Conservation (phyloP, 495 filamentous ascomycete species). For the Hypomontagnella monticulosa region DNA sequence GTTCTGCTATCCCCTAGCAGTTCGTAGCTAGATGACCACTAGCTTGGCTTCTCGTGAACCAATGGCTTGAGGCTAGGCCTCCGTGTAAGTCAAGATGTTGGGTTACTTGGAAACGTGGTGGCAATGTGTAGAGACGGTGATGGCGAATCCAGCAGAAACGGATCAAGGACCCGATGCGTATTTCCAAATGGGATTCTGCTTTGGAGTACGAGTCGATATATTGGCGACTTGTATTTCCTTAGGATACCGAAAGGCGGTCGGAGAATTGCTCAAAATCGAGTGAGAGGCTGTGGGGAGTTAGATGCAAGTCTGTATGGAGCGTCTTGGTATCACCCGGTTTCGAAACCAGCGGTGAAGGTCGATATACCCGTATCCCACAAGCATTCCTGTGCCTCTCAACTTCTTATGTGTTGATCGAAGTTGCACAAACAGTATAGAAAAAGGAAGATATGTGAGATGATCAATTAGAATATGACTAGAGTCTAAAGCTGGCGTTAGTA, state of each 20-base stretch:
- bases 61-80: slow-evolving; percentile 25
- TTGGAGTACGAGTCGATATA: slow-evolving; percentile 19
- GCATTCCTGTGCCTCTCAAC: slow-evolving; percentile 2
- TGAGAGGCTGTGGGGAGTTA: slow-evolving; percentile 6
- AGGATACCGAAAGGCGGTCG: slow-evolving; percentile 28
- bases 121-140: slow-evolving; percentile 11
- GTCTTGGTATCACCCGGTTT: slow-evolving; percentile 39
- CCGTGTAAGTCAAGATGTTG: slow-evolving; percentile 28
- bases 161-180: slow-evolving; percentile 30
- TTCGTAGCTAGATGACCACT: slow-evolving; percentile 17
- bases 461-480: slow-evolving; percentile 6
- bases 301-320: slow-evolving; percentile 29
- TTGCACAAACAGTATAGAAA: slow-evolving; percentile 1
- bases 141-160: slow-evolving; percentile 24
- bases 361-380: slow-evolving; percentile 30
- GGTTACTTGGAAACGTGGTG: slow-evolving; percentile 20
- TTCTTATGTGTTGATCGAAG: slow-evolving; percentile 4
- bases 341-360: slow-evolving; percentile 42
- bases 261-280: slow-evolving; percentile 11
- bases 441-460: background rate
- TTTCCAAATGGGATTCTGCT: slow-evolving; percentile 11
- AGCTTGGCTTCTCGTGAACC: slow-evolving; percentile 37
- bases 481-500: background rate
- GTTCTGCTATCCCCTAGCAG: slow-evolving; percentile 4
- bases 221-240: slow-evolving; percentile 1